Percentiles rank a stretch among this genome's conserved stretches.
Conservation (phyloP, 495 filamentous ascomycete species). For the Oidiodendron maius region DNA sequence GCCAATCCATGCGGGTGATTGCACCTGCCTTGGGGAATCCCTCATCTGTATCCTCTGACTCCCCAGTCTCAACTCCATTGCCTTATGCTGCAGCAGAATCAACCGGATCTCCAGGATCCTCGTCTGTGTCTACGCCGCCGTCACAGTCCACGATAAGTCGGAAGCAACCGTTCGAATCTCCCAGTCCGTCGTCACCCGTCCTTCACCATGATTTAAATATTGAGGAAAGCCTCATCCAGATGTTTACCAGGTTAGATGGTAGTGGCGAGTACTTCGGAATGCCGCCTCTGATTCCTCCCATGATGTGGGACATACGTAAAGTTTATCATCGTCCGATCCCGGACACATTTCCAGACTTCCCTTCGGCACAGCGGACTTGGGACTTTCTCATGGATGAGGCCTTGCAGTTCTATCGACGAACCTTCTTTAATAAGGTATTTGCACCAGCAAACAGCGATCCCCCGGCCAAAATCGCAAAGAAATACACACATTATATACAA, state of each 20-base stretch:
- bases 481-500: neutral
- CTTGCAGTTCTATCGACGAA: constrained; percentile 16
- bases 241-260: constrained; percentile 37
- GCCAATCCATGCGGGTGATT: neutral
- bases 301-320: constrained; percentile 21
- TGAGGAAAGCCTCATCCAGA: constrained; percentile 29
- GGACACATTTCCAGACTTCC: constrained; percentile 8
- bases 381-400: constrained; percentile 22
- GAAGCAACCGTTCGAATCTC: constrained; percentile 6
- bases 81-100: constrained; percentile 6
- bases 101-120: constrained; percentile 1
- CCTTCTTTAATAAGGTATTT: constrained; percentile 10
- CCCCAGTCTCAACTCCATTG: constrained; percentile 4
- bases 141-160: neutral
- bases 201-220: constrained; percentile 16
- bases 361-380: constrained; percentile 16
- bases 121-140: constrained; percentile 2
- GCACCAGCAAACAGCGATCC: constrained; percentile 2
- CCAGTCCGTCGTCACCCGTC: constrained; percentile 6
- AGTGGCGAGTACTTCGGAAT: constrained; percentile 16
- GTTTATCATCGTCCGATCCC: constrained; percentile 13
- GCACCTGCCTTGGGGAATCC: neutral
- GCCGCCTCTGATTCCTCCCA: constrained; percentile 14
- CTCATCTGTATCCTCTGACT: constrained; percentile 1
- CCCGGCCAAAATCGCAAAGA: neutral